These are phyloP conservation scores for Uronychia setigera DNA, from an alignment of 73 alveolate genomes.

Conservation along the genomic window DNA sequence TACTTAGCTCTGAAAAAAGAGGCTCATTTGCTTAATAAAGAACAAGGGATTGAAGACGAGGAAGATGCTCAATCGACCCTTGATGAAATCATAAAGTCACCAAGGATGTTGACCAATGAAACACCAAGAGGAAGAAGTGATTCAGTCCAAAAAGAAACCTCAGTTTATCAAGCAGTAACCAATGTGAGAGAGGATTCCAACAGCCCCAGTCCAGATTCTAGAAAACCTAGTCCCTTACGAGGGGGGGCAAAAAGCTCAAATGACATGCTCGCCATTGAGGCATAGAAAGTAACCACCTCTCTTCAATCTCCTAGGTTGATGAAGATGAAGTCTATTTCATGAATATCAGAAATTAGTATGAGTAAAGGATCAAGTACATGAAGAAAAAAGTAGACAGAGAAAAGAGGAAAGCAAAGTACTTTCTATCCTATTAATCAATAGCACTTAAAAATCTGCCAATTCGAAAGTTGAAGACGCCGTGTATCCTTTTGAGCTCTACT, in stretches of 20 bases:
- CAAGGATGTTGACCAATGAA: background rate
- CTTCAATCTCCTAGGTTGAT: too few relatives aligned
- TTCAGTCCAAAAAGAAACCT: background rate
- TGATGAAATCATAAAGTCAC: background rate
- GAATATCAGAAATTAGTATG: conserved; percentile 7
- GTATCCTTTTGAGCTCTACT: conserved; percentile 35
- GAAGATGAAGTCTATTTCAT: conserved; percentile 32
- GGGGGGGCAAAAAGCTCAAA: background rate
- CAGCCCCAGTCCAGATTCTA: too few relatives aligned
- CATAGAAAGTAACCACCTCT: background rate
- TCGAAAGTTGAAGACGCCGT: conserved; percentile 35
- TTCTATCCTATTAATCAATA: background rate
- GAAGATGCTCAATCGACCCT: conserved; percentile 1
- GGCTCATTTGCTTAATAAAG: background rate
- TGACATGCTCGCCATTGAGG: background rate
- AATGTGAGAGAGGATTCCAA: background rate
- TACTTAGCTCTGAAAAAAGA: conserved; percentile 30
- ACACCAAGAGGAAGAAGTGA: background rate
- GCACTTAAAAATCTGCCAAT: background rate
- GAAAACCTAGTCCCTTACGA: too few relatives aligned
- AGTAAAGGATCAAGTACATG: conserved; percentile 12
- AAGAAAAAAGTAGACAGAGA: conserved; percentile 38
- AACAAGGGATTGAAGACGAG: conserved; percentile 4
- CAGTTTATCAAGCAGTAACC: background rate
- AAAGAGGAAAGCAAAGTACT: background rate